Base-by-base conservation (phyloP, 2,329 filamentous ascomycete species). In the Cercospora sp. region DNA sequence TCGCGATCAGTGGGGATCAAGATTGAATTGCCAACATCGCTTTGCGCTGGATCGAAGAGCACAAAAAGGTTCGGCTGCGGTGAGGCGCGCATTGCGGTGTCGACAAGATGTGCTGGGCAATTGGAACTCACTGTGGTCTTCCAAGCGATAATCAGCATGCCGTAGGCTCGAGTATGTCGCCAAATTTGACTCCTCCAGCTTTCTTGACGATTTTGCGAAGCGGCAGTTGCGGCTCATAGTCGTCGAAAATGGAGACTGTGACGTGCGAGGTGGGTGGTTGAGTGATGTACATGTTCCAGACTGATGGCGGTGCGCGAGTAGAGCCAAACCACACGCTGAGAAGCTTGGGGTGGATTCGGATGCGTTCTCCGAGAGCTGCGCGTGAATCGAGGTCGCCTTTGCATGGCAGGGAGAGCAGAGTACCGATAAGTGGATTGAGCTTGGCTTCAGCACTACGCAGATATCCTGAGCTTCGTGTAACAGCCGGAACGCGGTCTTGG, bases 231-330 rank as follows among this genome's bases (percentile, higher is more conserved):
- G 55, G 55, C 21, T 12, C 28, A 21, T 30, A 24, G 30, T 49
- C 26, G 43, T 62, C 60, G 40, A 49, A 45, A 8, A 62, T 43
- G 43, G 40, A 43, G 7, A 62, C 24, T n/a, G 60, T 62, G 24
- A 24, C 40, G 9, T 43, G 60, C 13, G 43, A 43, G 7, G 62
- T 45, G 7, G 62, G 62, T 28, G 62, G 62, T 30, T 64, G 62
- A 5, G 62, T 64, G 9, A 64, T 18, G 32, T 40, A 55, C 62
- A 64, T 64, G 32, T 58, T 43, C 49, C 45, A 64, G 21, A 32
- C 62, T n/a, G 62, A 57, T 16, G 62, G 53, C n/a, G 62, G 49
- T 9, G 51, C 62, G 21, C 51, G 62, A n/a, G 30, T 64, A 10
- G 62, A 64, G 28, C 62, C 62, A n/a, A 55, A 28, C 49, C 49